These are phyloP conservation scores for Aegilops umbellulata DNA, from an alignment of 176 grass and related monocot genomes.

Conservation along the genomic window DNA sequence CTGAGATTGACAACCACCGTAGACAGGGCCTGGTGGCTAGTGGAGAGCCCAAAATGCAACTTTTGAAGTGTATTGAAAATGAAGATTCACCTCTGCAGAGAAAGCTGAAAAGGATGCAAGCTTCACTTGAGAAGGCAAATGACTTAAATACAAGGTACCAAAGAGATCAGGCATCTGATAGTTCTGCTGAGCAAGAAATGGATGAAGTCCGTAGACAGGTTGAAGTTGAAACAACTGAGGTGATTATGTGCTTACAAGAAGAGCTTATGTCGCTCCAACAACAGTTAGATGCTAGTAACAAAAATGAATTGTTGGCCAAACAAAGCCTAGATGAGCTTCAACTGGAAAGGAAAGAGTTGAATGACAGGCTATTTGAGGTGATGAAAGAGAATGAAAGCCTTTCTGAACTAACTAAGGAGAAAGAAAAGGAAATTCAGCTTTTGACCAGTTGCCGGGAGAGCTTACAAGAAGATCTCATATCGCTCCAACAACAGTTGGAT, in stretches of 20 bases:
- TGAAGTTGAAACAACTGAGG: conserved; percentile 91
- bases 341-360: conserved; percentile 49
- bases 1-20: conserved; percentile 33
- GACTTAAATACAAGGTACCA: conserved; percentile 61
- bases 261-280: conserved; percentile 60
- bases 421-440: conserved; percentile 52
- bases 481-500: conserved; percentile 56
- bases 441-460: conserved; percentile 35
- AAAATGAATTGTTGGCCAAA: conserved; percentile 45
- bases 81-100: conserved; percentile 82
- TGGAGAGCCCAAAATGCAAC: conserved; percentile 45
- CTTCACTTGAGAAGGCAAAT: conserved; percentile 71
- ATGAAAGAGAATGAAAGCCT: conserved; percentile 46
- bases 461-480: conserved; percentile 61
- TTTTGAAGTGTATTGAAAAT: conserved; percentile 49
- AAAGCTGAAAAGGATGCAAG: conserved; percentile 94
- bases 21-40: conserved; percentile 20
- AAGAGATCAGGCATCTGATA: conserved; percentile 68
- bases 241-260: conserved; percentile 92
- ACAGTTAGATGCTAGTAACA: conserved; percentile 51
- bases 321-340: conserved; percentile 46
- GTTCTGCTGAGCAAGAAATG: conserved; percentile 77
- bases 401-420: conserved; percentile 46
- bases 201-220: conserved; percentile 89
- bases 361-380: conserved; percentile 43